Conservation (phyloP, 75 land plant species). For the Selaginella moellendorffii region DNA sequence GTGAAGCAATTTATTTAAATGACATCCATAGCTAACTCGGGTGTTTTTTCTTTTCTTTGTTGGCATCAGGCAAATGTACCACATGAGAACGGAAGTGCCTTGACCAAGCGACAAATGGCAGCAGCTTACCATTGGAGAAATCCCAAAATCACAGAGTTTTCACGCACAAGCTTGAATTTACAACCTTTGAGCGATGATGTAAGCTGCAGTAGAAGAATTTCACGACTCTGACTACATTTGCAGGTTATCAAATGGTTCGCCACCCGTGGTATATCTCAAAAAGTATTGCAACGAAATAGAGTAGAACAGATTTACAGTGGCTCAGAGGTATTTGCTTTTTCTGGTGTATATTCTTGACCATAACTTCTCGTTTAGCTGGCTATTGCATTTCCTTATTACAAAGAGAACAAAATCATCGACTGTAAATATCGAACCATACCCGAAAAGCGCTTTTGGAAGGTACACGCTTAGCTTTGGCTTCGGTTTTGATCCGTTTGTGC, state of each 20-base stretch:
- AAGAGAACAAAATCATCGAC: conserved; percentile 41
- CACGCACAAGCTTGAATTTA: neutral
- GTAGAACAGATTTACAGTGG: neutral
- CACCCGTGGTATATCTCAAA: neutral
- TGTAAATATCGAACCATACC: conserved; percentile 64
- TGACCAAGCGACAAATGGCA: neutral
- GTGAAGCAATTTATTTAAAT: too few species aligned
- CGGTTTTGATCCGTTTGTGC: neutral
- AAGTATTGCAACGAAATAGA: neutral
- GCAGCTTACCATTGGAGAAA: neutral
- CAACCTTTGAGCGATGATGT: neutral
- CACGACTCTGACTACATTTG: too few species aligned
- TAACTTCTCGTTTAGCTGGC: conserved; percentile 33
- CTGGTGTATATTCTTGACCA: too few species aligned
- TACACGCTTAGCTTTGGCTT: conserved; percentile 5
- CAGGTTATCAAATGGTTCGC: neutral
- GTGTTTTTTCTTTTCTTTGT: conserved; percentile 21
- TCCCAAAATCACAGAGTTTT: neutral
- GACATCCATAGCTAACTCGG: neutral
- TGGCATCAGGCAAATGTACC: conserved; percentile 14
- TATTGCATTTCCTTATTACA: conserved; percentile 65
- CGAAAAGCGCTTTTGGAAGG: conserved; percentile 78
- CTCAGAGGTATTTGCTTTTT: neutral
- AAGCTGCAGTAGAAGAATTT: too few species aligned
- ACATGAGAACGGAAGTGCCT: neutral